Evolutionary conservation across 2,329 filamentous ascomycete species (phyloP).

Genomic region (Fusarium aywerte): DNA sequence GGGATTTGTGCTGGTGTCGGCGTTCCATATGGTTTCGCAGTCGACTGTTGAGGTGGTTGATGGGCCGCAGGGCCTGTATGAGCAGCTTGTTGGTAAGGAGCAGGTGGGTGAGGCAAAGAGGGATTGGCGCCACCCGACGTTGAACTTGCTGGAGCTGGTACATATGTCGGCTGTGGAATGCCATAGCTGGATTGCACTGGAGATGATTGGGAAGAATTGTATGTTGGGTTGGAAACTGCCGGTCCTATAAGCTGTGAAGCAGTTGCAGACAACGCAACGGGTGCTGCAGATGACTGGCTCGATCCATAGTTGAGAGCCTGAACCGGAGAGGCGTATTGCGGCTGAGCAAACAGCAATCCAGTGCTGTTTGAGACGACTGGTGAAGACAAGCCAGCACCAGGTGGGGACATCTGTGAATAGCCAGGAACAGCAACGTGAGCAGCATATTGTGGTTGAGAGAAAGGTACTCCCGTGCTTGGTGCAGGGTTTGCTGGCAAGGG

Average conservation of each 20-base stretch:
- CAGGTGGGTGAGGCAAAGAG: neutral
- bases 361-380: conserved; percentile 8
- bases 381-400: conserved; percentile 9
- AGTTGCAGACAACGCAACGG: neutral
- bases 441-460: conserved; percentile 38
- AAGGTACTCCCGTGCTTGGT: conserved; percentile 14
- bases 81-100: conserved; percentile 26
- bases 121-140: neutral
- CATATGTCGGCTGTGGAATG: conserved; percentile 40
- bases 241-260: conserved; percentile 4
- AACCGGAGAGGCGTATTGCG: conserved; percentile 35
- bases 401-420: conserved; percentile 12
- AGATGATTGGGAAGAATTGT: conserved; percentile 16
- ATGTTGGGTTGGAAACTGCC: conserved; percentile 5
- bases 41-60: conserved; percentile 25
- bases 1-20: conserved; percentile 12
- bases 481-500: conserved; percentile 26
- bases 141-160: conserved; percentile 12
- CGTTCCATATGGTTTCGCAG: conserved; percentile 10
- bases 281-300: conserved; percentile 4
- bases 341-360: conserved; percentile 34
- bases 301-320: conserved; percentile 22
- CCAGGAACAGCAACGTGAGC: conserved; percentile 23
- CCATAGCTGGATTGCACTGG: conserved; percentile 30
- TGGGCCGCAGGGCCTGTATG: conserved; percentile 4